These are phyloP conservation scores for Picocystis salinarum DNA, from an alignment of 139 green algal species.

Conservation along the genomic window DNA sequence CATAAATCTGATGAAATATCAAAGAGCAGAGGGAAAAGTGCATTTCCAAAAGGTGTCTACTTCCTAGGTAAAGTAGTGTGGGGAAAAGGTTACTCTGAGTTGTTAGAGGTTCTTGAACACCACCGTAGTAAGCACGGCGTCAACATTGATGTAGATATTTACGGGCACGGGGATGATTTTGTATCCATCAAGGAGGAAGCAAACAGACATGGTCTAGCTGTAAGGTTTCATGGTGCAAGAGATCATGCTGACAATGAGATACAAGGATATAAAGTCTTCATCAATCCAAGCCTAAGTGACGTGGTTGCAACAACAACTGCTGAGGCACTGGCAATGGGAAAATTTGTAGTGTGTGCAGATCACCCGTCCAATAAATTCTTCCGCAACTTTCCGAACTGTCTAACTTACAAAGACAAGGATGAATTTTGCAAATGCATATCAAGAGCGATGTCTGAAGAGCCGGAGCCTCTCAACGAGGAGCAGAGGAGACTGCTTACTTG, in stretches of 20 bases:
- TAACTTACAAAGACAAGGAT: slow-evolving; percentile 56
- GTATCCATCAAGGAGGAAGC: slow-evolving; percentile 39
- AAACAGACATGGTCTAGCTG: slow-evolving; percentile 20
- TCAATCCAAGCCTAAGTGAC: slow-evolving; percentile 83
- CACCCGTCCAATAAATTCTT: slow-evolving; percentile 94
- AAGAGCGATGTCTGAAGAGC: slow-evolving; percentile 13
- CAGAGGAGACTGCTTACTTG: slow-evolving; percentile 70
- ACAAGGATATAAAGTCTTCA: slow-evolving; percentile 81
- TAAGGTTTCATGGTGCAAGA: slow-evolving; percentile 66
- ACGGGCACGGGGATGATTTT: slow-evolving; percentile 73
- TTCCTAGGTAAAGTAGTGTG: slow-evolving; percentile 96
- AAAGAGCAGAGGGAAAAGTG: background rate
- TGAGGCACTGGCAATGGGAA: slow-evolving; percentile 97
- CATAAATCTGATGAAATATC: slow-evolving; percentile 15
- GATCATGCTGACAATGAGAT: slow-evolving; percentile 66
- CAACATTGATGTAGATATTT: slow-evolving; percentile 67
- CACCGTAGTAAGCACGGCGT: slow-evolving; percentile 5
- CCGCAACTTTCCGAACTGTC: slow-evolving; percentile 67
- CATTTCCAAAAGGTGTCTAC: slow-evolving; percentile 63
- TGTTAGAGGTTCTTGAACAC: slow-evolving; percentile 47
- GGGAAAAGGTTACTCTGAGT: slow-evolving; percentile 97
- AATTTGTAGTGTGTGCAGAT: slow-evolving; percentile 84
- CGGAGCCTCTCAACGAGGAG: slow-evolving; percentile 39
- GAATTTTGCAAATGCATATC: slow-evolving; percentile 67
- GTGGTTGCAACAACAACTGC: slow-evolving; percentile 93